Base-by-base conservation (phyloP, 225 moss, liverwort and hornwort genomes). In the Polytrichum commune region DNA sequence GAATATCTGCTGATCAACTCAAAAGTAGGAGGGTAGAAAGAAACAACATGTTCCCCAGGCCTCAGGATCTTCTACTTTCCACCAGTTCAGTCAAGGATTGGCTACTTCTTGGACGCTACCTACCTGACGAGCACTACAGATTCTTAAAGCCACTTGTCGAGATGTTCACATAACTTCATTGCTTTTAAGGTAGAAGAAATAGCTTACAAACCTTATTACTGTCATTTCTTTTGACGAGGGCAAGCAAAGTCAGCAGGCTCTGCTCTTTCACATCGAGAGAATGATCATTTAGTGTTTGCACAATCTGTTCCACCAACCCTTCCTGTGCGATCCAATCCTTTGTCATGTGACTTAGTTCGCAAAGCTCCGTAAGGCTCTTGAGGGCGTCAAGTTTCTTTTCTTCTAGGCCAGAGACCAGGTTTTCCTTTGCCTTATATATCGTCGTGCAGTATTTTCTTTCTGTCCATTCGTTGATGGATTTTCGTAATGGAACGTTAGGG, bases 381-480 rank as follows among this genome's bases (percentile, higher is more conserved):
- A 83, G 76, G 64, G 79, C 83, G 38, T 54, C 53, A 55, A 60
- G 69, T 53, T 83, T 76, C 53, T 76, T 69, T 1, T 18, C 55
- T 66, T 70, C 72, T 19, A 65, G 69, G 33, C 60, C 55, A 1
- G 76, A 83, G 55, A 55, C 61, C 30, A 83, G 54, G 69, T 75
- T 69, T 29, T 69, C 54, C 71, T 80, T 83, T 60, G 83, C 83
- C 10, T 53, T 73, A 19, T 73, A 76, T 53, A 83, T 80, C 19
- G 69, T 64, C n/a, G 76, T 76, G 60, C 76, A 79, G 33, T 73
- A 72, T 38, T 80, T 83, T 27, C 70, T 72, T 63, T 68, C 83
- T 72, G 75, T 73, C 83, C 83, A 83, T 62, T 83, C 83, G 18
- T 83, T 76, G 19, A 83, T 83, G 62, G 76, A 73, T 55, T 73